Evolutionary conservation across 768 basidiomycete species (phyloP), one percentile per base, ranked within the genome.

Genomic region (Hysterangium stoloniferum): DNA sequence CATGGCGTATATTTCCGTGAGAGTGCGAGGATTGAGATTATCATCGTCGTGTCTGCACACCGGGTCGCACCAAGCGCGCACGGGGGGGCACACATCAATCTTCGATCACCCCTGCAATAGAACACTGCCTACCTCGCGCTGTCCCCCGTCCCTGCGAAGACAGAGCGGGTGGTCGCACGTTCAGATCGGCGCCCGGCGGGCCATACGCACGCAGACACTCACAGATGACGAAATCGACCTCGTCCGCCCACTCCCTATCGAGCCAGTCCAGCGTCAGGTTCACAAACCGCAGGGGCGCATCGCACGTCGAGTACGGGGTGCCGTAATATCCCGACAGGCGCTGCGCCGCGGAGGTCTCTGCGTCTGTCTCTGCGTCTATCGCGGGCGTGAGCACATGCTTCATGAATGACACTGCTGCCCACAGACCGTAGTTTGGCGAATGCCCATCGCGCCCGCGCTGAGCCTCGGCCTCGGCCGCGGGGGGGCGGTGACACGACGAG

Each of bases 201-300:
- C n/a, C n/a, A n/a, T n/a, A 54, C 29, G 40, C 43, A 40, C n/a
- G n/a, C n/a, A n/a, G 44, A 40, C 17, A 70, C 76, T 58, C 60
- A 86, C 87, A 93, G 31, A 96, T 72, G 28, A 96, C 89, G 62
- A 94, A 96, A 61, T 96, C 92, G 33, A 96, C 76, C 58, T 93
- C 80, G 53, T 78, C 72, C 35, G 82, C 77, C 89, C 88, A 93
- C 54, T 87, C 75, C 57, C 80, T 73, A 45, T 82, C 82, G 48
- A 94, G 65, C 68, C 74, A 88, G 56, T 92, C 83, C 45, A 96
- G 74, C 8, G 91, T 91, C 33, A 77, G 73, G 63, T 96, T 86
- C 28, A 84, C 79, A n/a, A 94, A 75, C 11, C 70, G 66, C 38
- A 88, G 68, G 0, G 92, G 89, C 13, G 91, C 77, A 65, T 96